Evolutionary conservation across 345 rosid species (phyloP).

Genomic region (Hibiscus trionum): DNA sequence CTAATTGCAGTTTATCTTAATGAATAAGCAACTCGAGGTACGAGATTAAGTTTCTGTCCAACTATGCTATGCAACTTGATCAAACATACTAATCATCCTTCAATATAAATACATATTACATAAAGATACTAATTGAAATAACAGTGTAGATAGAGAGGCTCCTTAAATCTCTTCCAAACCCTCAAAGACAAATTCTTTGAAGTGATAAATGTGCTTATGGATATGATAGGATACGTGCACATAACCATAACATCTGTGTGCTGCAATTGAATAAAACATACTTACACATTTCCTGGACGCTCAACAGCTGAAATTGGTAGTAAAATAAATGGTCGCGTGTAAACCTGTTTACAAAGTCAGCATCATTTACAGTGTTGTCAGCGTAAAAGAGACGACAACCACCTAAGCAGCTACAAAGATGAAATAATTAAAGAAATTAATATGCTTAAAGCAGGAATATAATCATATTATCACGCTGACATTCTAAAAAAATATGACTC

Average conservation of each 20-base stretch:
- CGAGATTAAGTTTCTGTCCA: neutral
- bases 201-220: neutral
- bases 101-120: no score
- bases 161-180: no score
- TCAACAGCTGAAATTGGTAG: constrained; percentile 74
- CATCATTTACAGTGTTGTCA: neutral
- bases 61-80: no score
- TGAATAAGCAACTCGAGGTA: no score
- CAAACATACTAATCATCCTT: no score
- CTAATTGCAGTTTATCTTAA: neutral
- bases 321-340: constrained; percentile 51
- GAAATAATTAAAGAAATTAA: neutral
- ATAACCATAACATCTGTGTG: neutral
- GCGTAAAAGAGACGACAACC: neutral
- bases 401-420: neutral
- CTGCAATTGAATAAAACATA: neutral
- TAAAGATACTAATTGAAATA: no score
- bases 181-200: no score
- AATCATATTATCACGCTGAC: neutral
- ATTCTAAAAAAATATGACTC: neutral
- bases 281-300: constrained; percentile 79
- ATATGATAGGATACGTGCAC: neutral
- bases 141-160: no score
- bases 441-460: neutral
- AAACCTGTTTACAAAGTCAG: constrained; percentile 41